These are phyloP conservation scores for Salisapilia sapeloensis DNA, from an alignment of 352 stramenopile species.

Conservation along the genomic window DNA sequence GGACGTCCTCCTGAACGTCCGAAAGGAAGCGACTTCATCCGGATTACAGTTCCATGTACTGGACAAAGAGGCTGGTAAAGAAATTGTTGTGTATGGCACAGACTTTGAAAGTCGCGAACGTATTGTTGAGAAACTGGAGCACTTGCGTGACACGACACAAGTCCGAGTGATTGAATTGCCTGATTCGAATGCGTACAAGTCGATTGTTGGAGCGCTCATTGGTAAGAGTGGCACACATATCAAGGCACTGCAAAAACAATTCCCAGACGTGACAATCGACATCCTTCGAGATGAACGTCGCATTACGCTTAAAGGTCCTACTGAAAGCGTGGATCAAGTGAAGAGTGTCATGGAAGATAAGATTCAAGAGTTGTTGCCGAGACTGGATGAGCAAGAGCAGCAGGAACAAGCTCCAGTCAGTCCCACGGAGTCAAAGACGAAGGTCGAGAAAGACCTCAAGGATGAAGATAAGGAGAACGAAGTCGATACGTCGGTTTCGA, in stretches of 20 bases:
- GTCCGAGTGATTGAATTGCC: slow-evolving; percentile 31
- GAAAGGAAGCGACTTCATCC: slow-evolving; percentile 15
- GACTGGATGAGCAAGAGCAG: slow-evolving; percentile 27
- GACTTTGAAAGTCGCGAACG: slow-evolving; percentile 38
- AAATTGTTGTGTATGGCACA: slow-evolving; percentile 33
- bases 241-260: slow-evolving; percentile 40
- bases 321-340: slow-evolving; percentile 26
- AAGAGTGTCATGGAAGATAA: slow-evolving; percentile 54
- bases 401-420: slow-evolving; percentile 10
- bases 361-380: slow-evolving; percentile 33
- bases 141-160: slow-evolving; percentile 27
- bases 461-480: slow-evolving; percentile 8
- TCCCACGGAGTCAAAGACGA: slow-evolving; percentile 4
- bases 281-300: slow-evolving; percentile 27
- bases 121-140: slow-evolving; percentile 41
- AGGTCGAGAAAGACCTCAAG: slow-evolving; percentile 1
- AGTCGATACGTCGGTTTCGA: slow-evolving; percentile 10
- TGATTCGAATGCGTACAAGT: slow-evolving; percentile 11
- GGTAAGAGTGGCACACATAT: slow-evolving; percentile 71
- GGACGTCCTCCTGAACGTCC: slow-evolving; percentile 29
- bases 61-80: slow-evolving; percentile 14
- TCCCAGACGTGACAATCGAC: slow-evolving; percentile 39
- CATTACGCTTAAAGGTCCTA: slow-evolving; percentile 37
- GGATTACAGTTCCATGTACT: slow-evolving; percentile 39
- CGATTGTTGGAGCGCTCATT: slow-evolving; percentile 55